Base-by-base conservation (phyloP, 2,329 filamentous ascomycete genomes). In the Fusarium irregulare region DNA sequence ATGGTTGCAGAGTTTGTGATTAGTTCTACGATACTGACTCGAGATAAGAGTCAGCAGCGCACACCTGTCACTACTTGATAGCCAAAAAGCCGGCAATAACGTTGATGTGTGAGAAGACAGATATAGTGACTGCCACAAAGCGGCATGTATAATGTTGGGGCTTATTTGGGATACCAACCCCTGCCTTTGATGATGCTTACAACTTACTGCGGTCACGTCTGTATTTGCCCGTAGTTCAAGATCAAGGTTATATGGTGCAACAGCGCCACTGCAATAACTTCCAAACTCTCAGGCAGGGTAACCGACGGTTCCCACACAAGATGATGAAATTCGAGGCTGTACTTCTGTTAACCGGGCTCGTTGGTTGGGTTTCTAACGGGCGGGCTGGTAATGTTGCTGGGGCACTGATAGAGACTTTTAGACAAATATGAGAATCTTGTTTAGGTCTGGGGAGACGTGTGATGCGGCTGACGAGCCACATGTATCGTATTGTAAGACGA, bases 1-100 rank as follows among this genome's bases (percentile, higher is more conserved):
- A 34, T 18, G 14, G 21, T 14, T 40, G 20, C 32, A 32, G 21
- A 40, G 65, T 21, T 10, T 41, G 25, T 34, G 37, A 45, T 21
- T 30, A 32, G 45, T 32, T 40, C 30, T n/a, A 14, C 55, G 25
- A 37, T 45, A 27, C 64, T 60, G 60, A 65, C 47, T 66, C 56
- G 34, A 46, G 21, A 28, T 16, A 40, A 16, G 20, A 32, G n/a
- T n/a, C 27, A 53, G 41, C 21, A n/a, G n/a, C 10, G 34, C 34
- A 37, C 34, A 37, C 34, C 34, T 37, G 18, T 37, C 34, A 37
- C 34, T 37, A 37, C 34, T n/a, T 37, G 34, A 37, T 37, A 37
- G 34, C 18, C 34, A n/a, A 46, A 25, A 44, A 41, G 34, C 16
- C 23, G n/a, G 12, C 40, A 23, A 44, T 25, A 42, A 28, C 23